Percentiles rank a stretch among this genome's conserved stretches.
These are phyloP conservation scores for Tirmania nivea DNA, from an alignment of 495 filamentous ascomycete genomes.

Conservation along the genomic window DNA sequence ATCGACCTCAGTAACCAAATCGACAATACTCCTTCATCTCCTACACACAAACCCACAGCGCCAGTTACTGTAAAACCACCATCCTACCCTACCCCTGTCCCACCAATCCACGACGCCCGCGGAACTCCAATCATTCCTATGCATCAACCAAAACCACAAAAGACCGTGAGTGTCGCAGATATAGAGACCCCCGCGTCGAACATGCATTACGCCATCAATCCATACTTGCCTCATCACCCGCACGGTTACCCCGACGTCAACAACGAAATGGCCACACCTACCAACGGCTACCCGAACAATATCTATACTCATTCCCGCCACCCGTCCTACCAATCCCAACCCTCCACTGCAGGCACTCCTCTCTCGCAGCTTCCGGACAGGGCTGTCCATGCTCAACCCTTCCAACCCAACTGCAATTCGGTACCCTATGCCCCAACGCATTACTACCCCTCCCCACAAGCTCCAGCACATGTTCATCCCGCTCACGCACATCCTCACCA, in stretches of 20 bases:
- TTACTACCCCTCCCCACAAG: conserved; percentile 34
- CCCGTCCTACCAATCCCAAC: conserved; percentile 53
- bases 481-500: conserved; percentile 33
- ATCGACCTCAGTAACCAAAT: not conserved
- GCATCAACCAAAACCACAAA: conserved; percentile 91
- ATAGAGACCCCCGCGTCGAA: conserved; percentile 62
- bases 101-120: conserved; percentile 56
- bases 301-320: conserved; percentile 41
- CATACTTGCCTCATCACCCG: conserved; percentile 15
- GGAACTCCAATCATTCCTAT: conserved; percentile 51
- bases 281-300: conserved; percentile 45
- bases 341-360: conserved; percentile 48
- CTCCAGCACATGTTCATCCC: conserved; percentile 32
- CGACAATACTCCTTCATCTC: not conserved
- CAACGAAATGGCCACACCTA: conserved; percentile 83
- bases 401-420: conserved; percentile 44
- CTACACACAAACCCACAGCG: not conserved
- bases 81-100: conserved; percentile 34
- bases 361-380: conserved; percentile 88
- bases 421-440: conserved; percentile 38
- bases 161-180: conserved; percentile 78
- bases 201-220: conserved; percentile 34
- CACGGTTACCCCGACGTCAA: conserved; percentile 20
- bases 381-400: conserved; percentile 76
- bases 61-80: not conserved